Conservation (phyloP, 176 grass and related monocot species). For the Juncus effusus region DNA sequence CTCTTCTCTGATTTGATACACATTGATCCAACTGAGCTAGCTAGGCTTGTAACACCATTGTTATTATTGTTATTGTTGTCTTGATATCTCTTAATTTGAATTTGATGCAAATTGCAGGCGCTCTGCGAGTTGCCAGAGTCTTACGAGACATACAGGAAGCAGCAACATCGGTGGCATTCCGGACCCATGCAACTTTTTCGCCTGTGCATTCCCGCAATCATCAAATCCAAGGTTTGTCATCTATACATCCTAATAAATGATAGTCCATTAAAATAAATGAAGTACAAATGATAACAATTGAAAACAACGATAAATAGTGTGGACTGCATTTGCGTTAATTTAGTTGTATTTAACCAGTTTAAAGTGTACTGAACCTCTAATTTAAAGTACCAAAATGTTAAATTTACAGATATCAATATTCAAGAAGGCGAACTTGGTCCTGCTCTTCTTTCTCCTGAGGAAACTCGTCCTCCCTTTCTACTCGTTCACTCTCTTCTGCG, state of each 20-base stretch:
- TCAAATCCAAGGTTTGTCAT: constrained; percentile 58
- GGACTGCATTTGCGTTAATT: background rate
- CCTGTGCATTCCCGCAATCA: constrained; percentile 73
- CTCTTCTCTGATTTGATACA: too few species aligned
- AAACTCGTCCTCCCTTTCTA: constrained; percentile 97
- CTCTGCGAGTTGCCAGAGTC: constrained; percentile 91
- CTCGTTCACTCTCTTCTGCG: constrained; percentile 95
- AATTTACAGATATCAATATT: constrained; percentile 65
- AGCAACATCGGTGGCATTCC: constrained; percentile 99
- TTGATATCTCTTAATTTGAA: constrained; percentile 1
- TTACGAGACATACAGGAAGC: constrained; percentile 82
- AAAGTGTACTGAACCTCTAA: background rate
- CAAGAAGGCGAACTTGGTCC: constrained; percentile 92
- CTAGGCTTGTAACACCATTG: too few species aligned
- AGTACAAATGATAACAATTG: too few species aligned
- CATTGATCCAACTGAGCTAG: too few species aligned
- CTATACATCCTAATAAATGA: background rate
- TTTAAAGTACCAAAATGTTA: background rate
- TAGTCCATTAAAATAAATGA: background rate
- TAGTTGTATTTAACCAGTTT: background rate
- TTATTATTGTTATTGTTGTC: background rate
- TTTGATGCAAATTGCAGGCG: constrained; percentile 37
- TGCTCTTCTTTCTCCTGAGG: constrained; percentile 90
- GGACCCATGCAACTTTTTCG: constrained; percentile 98
- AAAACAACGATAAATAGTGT: too few species aligned